phyloP scores from a whole-genome alignment of 2,329 filamentous ascomycete species.

The Westerdykella aurantiaca region DNA sequence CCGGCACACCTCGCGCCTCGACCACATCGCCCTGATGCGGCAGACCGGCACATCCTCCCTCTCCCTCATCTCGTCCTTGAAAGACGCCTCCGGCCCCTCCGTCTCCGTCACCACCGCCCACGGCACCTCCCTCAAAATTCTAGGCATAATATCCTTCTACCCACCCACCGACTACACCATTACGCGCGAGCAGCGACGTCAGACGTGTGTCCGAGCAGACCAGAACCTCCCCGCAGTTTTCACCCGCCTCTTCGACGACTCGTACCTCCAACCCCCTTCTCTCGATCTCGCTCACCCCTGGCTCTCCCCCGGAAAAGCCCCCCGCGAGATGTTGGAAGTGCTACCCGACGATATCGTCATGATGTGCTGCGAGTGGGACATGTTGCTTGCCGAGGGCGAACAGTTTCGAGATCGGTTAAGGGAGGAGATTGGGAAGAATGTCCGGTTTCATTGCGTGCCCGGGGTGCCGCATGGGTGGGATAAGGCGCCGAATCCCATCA shows the following conservation, averaged over 20 bases:
- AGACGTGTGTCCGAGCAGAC: constrained; percentile 49
- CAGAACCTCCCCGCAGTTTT: constrained; percentile 48
- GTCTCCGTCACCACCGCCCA: constrained; percentile 22
- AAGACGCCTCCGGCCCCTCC: constrained; percentile 28
- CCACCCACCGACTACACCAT: constrained; percentile 58
- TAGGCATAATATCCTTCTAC: constrained; percentile 57
- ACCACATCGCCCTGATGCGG: constrained; percentile 31
- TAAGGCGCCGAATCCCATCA: constrained; percentile 58
- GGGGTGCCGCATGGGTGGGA: constrained; percentile 61
- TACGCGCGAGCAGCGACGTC: constrained; percentile 54
- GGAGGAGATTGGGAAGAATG: constrained; percentile 48
- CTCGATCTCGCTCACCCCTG: constrained; percentile 53
- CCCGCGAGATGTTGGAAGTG: constrained; percentile 47
- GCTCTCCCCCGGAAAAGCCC: constrained; percentile 54
- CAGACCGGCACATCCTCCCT: constrained; percentile 31
- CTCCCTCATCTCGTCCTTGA: constrained; percentile 34
- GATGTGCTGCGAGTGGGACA: constrained; percentile 61
- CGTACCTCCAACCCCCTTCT: constrained; percentile 43
- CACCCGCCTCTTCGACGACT: constrained; percentile 49
- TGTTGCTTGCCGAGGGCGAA: constrained; percentile 58
- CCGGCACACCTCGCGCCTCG: constrained; percentile 27
- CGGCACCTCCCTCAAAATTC: constrained; percentile 41
- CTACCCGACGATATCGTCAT: constrained; percentile 57
- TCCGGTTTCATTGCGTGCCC: constrained; percentile 54
- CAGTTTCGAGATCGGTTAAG: constrained; percentile 56